These are phyloP conservation scores for Komagataea norvegica DNA, from an alignment of 1,139 yeast species.

Conservation along the genomic window DNA sequence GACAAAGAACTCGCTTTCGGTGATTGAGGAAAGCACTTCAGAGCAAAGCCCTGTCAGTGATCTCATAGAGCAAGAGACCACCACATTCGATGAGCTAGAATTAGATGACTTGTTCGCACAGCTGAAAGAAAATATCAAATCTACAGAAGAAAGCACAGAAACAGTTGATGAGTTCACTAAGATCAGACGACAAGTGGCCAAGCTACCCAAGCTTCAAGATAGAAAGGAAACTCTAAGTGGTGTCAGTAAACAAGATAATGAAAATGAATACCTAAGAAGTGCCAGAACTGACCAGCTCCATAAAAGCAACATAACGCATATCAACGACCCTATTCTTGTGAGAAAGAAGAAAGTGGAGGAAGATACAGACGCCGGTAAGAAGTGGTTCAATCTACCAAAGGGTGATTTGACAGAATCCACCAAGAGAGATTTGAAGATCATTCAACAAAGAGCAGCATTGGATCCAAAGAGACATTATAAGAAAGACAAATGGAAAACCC, in stretches of 20 bases:
- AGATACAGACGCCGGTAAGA: conserved; percentile 38
- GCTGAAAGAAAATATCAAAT: conserved; percentile 23
- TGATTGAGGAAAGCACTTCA: conserved; percentile 7
- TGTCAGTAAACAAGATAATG: conserved; percentile 1
- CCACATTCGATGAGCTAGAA: conserved; percentile 15
- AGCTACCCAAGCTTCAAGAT: conserved; percentile 22
- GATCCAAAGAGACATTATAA: conserved; percentile 96
- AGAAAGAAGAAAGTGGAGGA: conserved; percentile 18
- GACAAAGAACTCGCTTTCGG: conserved; percentile 1
- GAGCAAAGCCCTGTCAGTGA: neutral
- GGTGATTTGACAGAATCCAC: conserved; percentile 67
- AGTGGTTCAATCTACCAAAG: conserved; percentile 84
- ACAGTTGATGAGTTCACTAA: conserved; percentile 21
- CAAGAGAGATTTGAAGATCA: conserved; percentile 70
- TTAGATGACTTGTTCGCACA: conserved; percentile 36
- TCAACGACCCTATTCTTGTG: conserved; percentile 21
- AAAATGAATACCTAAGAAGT: conserved; percentile 16
- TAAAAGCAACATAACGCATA: conserved; percentile 16
- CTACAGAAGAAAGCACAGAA: neutral
- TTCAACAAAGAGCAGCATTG: conserved; percentile 83
- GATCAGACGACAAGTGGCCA: conserved; percentile 22
- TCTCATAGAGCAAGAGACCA: conserved; percentile 6
- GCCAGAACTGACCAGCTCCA: conserved; percentile 14
- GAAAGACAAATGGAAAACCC: conserved; percentile 76
- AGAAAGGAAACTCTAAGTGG: conserved; percentile 10